Base-by-base conservation (phyloP, 345 rosid species). In the Microthlaspi erraticum region DNA sequence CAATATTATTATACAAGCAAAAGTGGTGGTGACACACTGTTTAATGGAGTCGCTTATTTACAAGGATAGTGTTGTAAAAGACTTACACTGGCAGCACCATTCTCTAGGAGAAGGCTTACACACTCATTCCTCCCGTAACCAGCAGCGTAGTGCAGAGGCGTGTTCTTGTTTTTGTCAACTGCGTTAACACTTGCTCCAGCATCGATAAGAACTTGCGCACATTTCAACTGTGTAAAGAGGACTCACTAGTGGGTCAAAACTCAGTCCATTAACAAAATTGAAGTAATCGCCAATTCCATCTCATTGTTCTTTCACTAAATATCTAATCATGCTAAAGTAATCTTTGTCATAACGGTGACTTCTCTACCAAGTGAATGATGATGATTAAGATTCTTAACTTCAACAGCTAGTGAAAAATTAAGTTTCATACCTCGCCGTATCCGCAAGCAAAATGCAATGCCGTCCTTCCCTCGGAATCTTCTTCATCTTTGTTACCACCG, bases 371-470 rank as follows among this genome's bases (percentile, higher is more conserved):
- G 61, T 36, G 65, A 44, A 45, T 61, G 23, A 62, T n/a, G n/a
- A n/a, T 62, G 37, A 63, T 54, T 44, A 18, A 68, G 46, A 75
- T 75, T 10, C 70, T 55, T 41, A 57, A 50, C 76, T 71, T 63
- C 42, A 68, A 14, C 29, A 55, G 23, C 29, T 33, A 23, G 16
- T 8, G 4, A 32, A 10, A n/a, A 42, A 23, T 23, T 1, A 19
- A 13, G 7, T 56, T 67, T 57, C 73, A 62, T 84, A 94, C 99
- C 98, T 94, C 99, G 33, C 99, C 99, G 59, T 91, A 94, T 76
- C 99, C 99, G 70, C 99, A 94, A 29, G 99, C 88, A 84, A 94
- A 94, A 83, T 94, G 99, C 74, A 94, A 80, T 46, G 99, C 99
- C 36, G 97, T 91, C 80, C 99, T 85, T 74, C 98, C 99, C 78